Evolutionary conservation across 2,329 filamentous ascomycete genomes (phyloP).

Genomic region (Moelleriella libera): DNA sequence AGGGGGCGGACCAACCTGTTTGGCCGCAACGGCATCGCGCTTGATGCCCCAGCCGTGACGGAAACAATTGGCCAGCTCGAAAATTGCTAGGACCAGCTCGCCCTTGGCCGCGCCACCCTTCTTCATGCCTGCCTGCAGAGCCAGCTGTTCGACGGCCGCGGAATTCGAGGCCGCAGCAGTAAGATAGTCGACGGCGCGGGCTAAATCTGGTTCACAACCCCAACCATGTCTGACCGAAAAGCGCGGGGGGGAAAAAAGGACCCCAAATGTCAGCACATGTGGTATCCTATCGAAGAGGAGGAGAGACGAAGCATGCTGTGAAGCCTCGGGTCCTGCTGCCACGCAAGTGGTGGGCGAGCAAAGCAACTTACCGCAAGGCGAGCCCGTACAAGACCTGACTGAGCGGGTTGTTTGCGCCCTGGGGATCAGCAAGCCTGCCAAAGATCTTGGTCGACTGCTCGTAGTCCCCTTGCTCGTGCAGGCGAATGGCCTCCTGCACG

Average conservation of each 20-base stretch:
- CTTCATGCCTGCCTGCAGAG: slow-evolving; percentile 74
- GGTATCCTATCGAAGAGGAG: no score
- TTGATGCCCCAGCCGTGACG: slow-evolving; percentile 86
- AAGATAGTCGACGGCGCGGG: slow-evolving; percentile 68
- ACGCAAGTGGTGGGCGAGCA: slow-evolving; percentile 1
- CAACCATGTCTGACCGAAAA: slow-evolving; percentile 60
- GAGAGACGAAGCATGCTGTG: background rate
- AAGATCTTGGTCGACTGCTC: slow-evolving; percentile 75
- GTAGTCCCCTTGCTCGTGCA: slow-evolving; percentile 77
- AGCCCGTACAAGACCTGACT: slow-evolving; percentile 94
- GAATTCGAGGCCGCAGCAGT: slow-evolving; percentile 83
- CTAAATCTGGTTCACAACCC: slow-evolving; percentile 65
- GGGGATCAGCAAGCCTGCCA: slow-evolving; percentile 65
- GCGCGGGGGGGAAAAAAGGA: no score
- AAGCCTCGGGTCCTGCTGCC: no score
- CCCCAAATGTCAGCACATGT: no score
- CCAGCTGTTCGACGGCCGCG: slow-evolving; percentile 72
- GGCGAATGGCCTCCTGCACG: slow-evolving; percentile 88
- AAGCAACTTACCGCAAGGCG: slow-evolving; percentile 50
- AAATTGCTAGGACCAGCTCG: slow-evolving; percentile 90
- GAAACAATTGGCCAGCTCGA: slow-evolving; percentile 86
- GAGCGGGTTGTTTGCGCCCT: slow-evolving; percentile 78
- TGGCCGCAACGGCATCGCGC: slow-evolving; percentile 74
- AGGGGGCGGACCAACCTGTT: slow-evolving; percentile 35
- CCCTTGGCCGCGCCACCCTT: slow-evolving; percentile 92